Base-by-base conservation (phyloP, 768 basidiomycete species). In the Hemileccinum impolitum region DNA sequence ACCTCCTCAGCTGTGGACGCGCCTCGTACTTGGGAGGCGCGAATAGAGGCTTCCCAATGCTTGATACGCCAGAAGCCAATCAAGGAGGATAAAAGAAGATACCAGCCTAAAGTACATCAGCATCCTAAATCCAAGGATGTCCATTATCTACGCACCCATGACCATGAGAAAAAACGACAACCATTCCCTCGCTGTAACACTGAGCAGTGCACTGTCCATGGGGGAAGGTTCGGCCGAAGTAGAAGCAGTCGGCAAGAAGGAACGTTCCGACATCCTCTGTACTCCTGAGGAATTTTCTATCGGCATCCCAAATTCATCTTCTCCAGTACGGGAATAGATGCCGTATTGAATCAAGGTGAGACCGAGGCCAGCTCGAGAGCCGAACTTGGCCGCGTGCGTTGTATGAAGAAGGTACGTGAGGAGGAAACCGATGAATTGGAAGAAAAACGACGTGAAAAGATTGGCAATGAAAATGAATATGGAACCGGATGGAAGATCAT, bases 321-420 rank as follows among this genome's bases (percentile, higher is more conserved):
- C 58, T 34, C 64, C 65, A 12, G 66, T 52, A 44, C 81, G 80
- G 12, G 87, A 80, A 63, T 82, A 85, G 59, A 94, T 81, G 1
- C 94, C 95, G 58, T 85, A 91, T 62, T 97, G 95, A 54, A 97
- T 94, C 52, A 97, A 74, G 0, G 92, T 98, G 58, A 96, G 76
- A 15, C 95, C 95, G n/a, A 99, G 81, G 26, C 95, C 95, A 0
- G 92, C 93, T 38, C 92, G 86, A 14, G 91, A 92, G 43, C 96
- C 96, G 63, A 81, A 90, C 67, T 94, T 94, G 52, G 87, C 90
- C 1, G 96, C 92, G 63, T 98, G 94, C 1, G 93, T 87, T 12
- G 84, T 85, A 70, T 90, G 87, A 3, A 98, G 83, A 58, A 97
- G 84, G 62, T 93, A 96, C 1, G 94, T 96, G 71, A 99, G 79